phyloP scores from a whole-genome alignment of 2,329 filamentous ascomycete genomes.

The Talaromyces atroroseus region DNA sequence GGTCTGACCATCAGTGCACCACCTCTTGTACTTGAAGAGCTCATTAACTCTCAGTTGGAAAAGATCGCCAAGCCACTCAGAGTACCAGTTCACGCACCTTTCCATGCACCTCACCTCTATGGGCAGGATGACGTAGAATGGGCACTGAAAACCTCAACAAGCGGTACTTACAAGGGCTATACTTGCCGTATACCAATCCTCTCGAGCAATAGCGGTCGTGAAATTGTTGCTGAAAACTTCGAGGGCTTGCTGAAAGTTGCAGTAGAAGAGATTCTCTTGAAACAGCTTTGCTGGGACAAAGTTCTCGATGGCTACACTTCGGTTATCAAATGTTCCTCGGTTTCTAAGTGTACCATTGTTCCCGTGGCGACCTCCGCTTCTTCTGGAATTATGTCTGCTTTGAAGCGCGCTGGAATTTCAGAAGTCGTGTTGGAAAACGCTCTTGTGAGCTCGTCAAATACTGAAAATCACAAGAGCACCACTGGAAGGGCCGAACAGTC shows the following conservation, averaged over 20 bases:
- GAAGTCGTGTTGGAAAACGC: constrained; percentile 23
- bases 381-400: constrained; percentile 26
- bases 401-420: constrained; percentile 26
- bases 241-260: constrained; percentile 28
- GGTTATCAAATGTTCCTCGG: constrained; percentile 15
- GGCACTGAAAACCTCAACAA: constrained; percentile 40
- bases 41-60: constrained; percentile 48
- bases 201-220: constrained; percentile 34
- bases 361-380: constrained; percentile 29
- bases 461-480: constrained; percentile 18
- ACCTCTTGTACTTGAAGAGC: constrained; percentile 47
- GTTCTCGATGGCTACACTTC: constrained; percentile 30
- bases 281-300: constrained; percentile 39
- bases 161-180: constrained; percentile 23
- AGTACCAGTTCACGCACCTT: constrained; percentile 54
- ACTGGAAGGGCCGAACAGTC: constrained; percentile 28
- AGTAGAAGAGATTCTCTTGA: constrained; percentile 34
- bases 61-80: constrained; percentile 47
- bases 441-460: constrained; percentile 23
- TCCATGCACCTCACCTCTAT: constrained; percentile 55
- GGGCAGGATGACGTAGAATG: constrained; percentile 46
- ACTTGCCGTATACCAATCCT: constrained; percentile 30
- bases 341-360: constrained; percentile 21
- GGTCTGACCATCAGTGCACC: constrained; percentile 57
- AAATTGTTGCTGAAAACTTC: constrained; percentile 25